Evolutionary conservation across 148 eudicot species (phyloP).

Genomic region (Salicornia ramosissima): DNA sequence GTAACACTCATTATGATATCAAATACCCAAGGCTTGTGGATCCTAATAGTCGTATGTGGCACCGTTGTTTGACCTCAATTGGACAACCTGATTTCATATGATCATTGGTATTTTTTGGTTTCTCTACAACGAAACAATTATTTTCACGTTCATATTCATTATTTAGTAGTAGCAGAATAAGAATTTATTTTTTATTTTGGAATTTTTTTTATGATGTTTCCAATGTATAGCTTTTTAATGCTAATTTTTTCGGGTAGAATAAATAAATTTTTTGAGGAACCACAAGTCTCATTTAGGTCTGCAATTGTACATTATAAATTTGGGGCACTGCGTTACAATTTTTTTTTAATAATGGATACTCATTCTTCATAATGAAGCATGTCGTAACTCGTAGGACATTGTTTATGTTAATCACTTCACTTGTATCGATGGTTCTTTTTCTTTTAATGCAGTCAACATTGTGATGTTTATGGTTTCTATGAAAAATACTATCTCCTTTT

Average conservation of each 20-base stretch:
- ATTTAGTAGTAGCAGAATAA: slow-evolving; percentile 26
- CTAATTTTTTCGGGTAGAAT: slow-evolving; percentile 4
- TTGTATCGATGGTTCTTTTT: too few relatives aligned
- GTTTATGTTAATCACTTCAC: too few relatives aligned
- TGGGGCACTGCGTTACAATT: too few relatives aligned
- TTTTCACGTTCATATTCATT: slow-evolving; percentile 4
- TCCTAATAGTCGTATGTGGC: slow-evolving; percentile 99
- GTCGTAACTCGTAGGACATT: too few relatives aligned
- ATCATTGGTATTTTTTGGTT: slow-evolving; percentile 18
- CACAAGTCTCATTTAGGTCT: too few relatives aligned
- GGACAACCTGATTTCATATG: slow-evolving; percentile 95
- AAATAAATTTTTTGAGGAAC: slow-evolving; percentile 8
- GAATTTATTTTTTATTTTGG: slow-evolving; percentile 7
- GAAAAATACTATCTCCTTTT: too few relatives aligned
- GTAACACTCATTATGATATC: slow-evolving; percentile 95
- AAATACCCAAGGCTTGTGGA: slow-evolving; percentile 73
- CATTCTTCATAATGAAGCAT: too few relatives aligned
- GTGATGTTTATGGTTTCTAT: too few relatives aligned
- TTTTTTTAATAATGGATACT: too few relatives aligned
- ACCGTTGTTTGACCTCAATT: slow-evolving; percentile 98
- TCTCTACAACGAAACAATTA: too few relatives aligned
- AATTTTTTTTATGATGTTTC: background rate
- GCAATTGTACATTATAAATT: too few relatives aligned
- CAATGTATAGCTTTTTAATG: slow-evolving; percentile 17
- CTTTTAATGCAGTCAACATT: too few relatives aligned